A percentile compares a stretch with the other conserved stretches of the same genome.
phyloP scores from a whole-genome alignment of 441 rosid species.

The Adansonia grandidieri region DNA sequence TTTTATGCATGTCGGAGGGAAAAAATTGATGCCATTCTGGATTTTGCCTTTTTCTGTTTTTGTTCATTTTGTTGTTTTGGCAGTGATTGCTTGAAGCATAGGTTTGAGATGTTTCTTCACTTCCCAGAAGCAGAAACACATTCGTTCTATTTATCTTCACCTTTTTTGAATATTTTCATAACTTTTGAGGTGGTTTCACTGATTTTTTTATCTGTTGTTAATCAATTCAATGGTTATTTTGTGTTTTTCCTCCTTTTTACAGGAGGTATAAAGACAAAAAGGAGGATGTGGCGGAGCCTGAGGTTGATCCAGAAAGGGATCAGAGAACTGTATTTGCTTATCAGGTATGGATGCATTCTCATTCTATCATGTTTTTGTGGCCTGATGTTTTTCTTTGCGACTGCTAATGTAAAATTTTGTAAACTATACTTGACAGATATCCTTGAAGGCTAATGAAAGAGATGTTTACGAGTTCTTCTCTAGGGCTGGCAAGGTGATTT shows the following conservation, averaged over 20 bases:
- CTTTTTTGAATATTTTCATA: neutral
- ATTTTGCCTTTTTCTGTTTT: conserved; percentile 35
- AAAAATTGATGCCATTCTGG: conserved; percentile 50
- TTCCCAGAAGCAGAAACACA: conserved; percentile 14
- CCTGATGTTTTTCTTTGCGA: neutral
- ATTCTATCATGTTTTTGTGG: neutral
- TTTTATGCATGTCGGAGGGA: conserved; percentile 60
- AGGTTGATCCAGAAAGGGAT: conserved; percentile 98
- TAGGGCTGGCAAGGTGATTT: conserved; percentile 93
- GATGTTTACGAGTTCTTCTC: conserved; percentile 95
- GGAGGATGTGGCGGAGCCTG: conserved; percentile 83
- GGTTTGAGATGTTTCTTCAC: conserved; percentile 22
- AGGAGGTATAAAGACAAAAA: conserved; percentile 86
- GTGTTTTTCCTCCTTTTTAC: conserved; percentile 40
- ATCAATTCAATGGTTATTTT: conserved; percentile 28
- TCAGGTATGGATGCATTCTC: conserved; percentile 57
- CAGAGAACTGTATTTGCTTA: conserved; percentile 98
- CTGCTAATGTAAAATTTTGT: conserved; percentile 22
- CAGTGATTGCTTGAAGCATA: conserved; percentile 18
- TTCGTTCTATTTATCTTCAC: conserved; percentile 3
- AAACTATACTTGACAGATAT: conserved; percentile 55
- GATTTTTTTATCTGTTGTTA: neutral
- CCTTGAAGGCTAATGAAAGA: conserved; percentile 94
- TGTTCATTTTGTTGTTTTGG: conserved; percentile 2
- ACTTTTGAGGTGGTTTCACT: neutral